These are phyloP conservation scores for Symbiotaphrina buchneri DNA, from an alignment of 495 filamentous ascomycete species.

Conservation along the genomic window DNA sequence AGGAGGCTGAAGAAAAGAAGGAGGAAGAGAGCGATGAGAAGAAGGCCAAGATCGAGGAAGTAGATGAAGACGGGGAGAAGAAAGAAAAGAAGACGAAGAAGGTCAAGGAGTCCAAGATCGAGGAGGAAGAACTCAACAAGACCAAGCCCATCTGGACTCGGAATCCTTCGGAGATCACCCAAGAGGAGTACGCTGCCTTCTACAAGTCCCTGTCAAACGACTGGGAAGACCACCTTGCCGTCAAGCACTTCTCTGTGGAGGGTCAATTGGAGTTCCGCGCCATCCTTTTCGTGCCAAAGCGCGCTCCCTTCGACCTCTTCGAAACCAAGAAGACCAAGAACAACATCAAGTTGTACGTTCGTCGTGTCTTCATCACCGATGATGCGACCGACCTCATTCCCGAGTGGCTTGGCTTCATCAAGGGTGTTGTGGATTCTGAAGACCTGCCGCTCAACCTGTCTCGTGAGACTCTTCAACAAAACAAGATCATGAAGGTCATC, in stretches of 20 bases:
- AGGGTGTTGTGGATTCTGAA: conserved; percentile 99
- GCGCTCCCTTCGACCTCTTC: conserved; percentile 97
- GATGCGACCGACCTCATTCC: conserved; percentile 97
- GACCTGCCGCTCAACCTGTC: conserved; percentile 97
- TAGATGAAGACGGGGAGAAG: conserved; percentile 67
- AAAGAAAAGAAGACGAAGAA: conserved; percentile 96
- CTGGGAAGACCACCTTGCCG: conserved; percentile 97
- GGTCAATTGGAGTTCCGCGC: conserved; percentile 99
- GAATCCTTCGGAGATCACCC: conserved; percentile 85
- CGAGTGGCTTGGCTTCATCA: conserved; percentile 98
- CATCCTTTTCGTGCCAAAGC: conserved; percentile 98
- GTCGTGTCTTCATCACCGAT: conserved; percentile 99
- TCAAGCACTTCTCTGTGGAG: conserved; percentile 99
- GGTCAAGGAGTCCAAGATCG: conserved; percentile 92
- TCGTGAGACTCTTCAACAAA: conserved; percentile 99
- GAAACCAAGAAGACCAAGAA: conserved; percentile 99
- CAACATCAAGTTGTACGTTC: conserved; percentile 99
- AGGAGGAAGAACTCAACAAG: conserved; percentile 99
- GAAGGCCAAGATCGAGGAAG: conserved; percentile 76
- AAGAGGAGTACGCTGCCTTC: conserved; percentile 95
- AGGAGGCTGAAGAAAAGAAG: conserved; percentile 66
- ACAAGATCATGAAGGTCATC: conserved; percentile 99
- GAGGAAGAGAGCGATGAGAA: conserved; percentile 38
- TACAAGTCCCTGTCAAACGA: conserved; percentile 99
- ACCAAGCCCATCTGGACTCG: conserved; percentile 99